Base-by-base conservation (phyloP, 2,329 filamentous ascomycete genomes). In the Teratosphaeriaceae sp. region DNA sequence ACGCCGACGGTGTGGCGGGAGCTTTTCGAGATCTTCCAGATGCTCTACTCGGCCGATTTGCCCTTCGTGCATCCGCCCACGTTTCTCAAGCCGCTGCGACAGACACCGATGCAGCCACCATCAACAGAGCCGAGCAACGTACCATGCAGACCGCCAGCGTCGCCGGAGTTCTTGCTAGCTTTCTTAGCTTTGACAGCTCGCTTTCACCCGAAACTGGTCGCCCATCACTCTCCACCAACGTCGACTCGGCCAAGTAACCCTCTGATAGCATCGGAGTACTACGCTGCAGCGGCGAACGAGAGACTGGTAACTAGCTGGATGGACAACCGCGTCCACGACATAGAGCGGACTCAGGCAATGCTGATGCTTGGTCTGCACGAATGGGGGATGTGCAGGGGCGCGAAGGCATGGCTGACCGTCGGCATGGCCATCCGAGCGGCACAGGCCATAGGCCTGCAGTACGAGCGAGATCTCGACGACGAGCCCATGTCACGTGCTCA, bases 281-380 rank as follows among this genome's bases (percentile, higher is more conserved):
- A 83, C 59, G 79, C 80, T 11, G 68, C 74, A 8, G 74, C 76
- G 6, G 71, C 83, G 11, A 70, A 69, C 46, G 66, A 71, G 64
- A 50, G 72, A 60, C 51, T 79, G 70, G 21, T 67, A 73, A 33
- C 75, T 67, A 23, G 70, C 66, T 55, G 52, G 53, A 34, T 58
- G 70, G 52, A 71, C 65, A 53, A 70, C 13, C 64, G 65, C 2
- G 50, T 78, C 53, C 73, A 76, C 3, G 78, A 76, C 1, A 66
- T 85, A 3, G 78, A 84, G 46, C 72, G 78, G 13, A 77, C 80
- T 1, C 82, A 86, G 51, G 79, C 81, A 1, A 72, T 80, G 35
- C 68, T 87, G 8, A 85, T 87, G 81, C 69, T 88, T 6, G 79
- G 76, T 1, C 66, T 85, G 9, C 84, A 86, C 48, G 81, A 86